Base-by-base conservation (phyloP, 805 yeast species). In the Lachancea lanzarotensis region DNA sequence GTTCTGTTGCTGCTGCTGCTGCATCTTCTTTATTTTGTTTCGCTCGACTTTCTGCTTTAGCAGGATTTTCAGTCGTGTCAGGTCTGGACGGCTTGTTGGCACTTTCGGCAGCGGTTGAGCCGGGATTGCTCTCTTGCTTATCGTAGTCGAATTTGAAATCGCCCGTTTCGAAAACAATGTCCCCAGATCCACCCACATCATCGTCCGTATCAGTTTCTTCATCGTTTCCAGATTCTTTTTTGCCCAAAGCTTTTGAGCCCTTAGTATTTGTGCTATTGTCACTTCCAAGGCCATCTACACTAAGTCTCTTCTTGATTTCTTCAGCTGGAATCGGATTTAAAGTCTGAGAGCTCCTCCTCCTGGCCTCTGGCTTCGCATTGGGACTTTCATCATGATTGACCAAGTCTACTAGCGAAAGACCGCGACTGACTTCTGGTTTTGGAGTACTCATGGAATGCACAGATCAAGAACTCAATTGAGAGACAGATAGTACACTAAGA, bases 191-290 rank as follows among this genome's bases (percentile, higher is more conserved):
- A 12, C 42, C 42, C 10, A 56, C 49, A 2, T 57, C 64, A 20
- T 62, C 63, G 41, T 65, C 68, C 1, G 67, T 62, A 42, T 63
- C 67, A 0, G 67, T 64, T 45, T 62, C 66, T 34, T 60, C 65
- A 38, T 54, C 58, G 15, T 38, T 35, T 11, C 38, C 38, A 12
- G 37, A 11, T 18, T 38, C 41, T 11, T 12, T 17, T 27, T 18
- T 41, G 34, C 41, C 11, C 26, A 25, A n/a, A 41, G 31, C 13
- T 29, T 29, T 29, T 11, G 31, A 29, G 31, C 38, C 19, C 25
- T 40, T 26, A 6, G 31, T n/a, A 22, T 10, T 25, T 22, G 12
- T 27, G 36, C 31, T 42, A 8, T 22, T 17, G 15, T 36, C 41
- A 35, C 27, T 30, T 20, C 22, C 37, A 30, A 31, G 30, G 7